Conservation (phyloP, 495 filamentous ascomycete genomes). For the Darksidea phi region DNA sequence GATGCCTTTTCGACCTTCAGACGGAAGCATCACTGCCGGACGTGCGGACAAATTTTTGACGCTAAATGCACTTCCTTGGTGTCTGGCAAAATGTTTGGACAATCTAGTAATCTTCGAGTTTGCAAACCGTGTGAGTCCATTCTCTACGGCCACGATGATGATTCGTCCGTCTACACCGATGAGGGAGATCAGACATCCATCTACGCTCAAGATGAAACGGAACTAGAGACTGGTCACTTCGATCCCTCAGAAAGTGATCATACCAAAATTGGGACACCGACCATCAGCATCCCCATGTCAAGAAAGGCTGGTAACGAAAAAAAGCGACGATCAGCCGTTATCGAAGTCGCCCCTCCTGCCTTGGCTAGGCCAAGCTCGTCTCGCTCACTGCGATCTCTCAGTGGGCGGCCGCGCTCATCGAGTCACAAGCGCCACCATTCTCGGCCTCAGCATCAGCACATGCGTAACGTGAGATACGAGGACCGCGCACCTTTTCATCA, state of each 20-base stretch:
- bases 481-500: constrained; percentile 90
- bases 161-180: constrained; percentile 83
- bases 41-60: constrained; percentile 94
- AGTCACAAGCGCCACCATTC: constrained; percentile 83
- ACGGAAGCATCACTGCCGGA: constrained; percentile 94
- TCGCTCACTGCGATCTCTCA: constrained; percentile 78
- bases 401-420: constrained; percentile 67
- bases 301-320: constrained; percentile 76
- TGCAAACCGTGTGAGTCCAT: constrained; percentile 94
- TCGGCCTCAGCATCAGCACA: constrained; percentile 76
- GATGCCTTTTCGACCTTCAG: constrained; percentile 89
- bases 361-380: constrained; percentile 83
- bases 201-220: constrained; percentile 29
- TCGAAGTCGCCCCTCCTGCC: constrained; percentile 79
- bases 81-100: constrained; percentile 81
- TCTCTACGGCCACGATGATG: constrained; percentile 85
- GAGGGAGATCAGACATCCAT: constrained; percentile 46
- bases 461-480: constrained; percentile 62
- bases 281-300: constrained; percentile 53
- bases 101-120: constrained; percentile 78
- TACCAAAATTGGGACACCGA: constrained; percentile 44
- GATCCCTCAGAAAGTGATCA: constrained; percentile 36
- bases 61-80: constrained; percentile 92
- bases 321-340: constrained; percentile 80
- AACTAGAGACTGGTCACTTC: constrained; percentile 1